These are phyloP conservation scores for Schizophyllum commune DNA, from an alignment of 1,284 basidiomycete genomes.

Conservation along the genomic window DNA sequence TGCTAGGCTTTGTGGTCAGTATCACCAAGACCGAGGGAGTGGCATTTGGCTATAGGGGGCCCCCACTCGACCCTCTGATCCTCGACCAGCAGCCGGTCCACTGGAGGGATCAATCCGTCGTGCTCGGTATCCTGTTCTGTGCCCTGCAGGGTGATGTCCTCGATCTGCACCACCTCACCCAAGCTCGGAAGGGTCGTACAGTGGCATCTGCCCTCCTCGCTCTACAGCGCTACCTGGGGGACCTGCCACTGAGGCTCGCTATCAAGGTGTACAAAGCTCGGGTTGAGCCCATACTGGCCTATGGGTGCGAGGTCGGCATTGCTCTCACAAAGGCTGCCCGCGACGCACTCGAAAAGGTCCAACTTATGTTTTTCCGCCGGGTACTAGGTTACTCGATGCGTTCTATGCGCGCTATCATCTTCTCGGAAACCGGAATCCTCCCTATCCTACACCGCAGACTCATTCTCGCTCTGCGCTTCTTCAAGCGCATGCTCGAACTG, in stretches of 20 bases:
- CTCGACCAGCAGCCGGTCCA: background rate
- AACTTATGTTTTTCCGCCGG: conserved; percentile 7
- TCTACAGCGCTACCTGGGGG: background rate
- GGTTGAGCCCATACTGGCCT: background rate
- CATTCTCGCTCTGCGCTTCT: conserved; percentile 1
- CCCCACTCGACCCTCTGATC: background rate
- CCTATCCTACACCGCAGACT: conserved; percentile 7
- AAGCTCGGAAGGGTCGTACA: background rate
- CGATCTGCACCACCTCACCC: background rate
- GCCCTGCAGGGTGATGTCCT: background rate
- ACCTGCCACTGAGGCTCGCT: background rate
- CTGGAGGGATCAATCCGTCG: background rate
- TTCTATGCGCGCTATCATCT: conserved; percentile 3
- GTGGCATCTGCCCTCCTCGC: background rate
- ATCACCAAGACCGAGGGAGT: background rate
- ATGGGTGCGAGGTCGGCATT: background rate
- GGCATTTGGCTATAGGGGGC: background rate
- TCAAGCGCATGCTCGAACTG: background rate
- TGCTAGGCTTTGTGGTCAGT: background rate
- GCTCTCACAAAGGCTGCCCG: background rate
- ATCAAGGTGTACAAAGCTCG: background rate
- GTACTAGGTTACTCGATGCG: conserved; percentile 5
- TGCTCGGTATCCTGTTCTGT: background rate
- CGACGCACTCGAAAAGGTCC: conserved; percentile 2
- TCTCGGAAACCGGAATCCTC: conserved; percentile 10